Conservation (phyloP, 345 rosid species). For the Rhizophora mangle region DNA sequence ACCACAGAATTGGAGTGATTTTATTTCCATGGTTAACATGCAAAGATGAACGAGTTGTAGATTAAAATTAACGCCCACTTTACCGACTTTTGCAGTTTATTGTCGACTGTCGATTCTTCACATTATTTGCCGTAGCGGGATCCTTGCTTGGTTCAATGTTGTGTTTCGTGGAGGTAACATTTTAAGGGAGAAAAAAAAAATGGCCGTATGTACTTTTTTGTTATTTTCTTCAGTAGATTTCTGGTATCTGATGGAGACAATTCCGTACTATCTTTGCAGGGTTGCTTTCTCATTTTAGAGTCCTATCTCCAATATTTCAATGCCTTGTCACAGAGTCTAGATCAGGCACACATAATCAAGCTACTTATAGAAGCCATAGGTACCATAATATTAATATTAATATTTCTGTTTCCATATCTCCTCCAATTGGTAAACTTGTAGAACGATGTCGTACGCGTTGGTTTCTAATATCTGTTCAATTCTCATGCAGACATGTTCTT, state of each 20-base stretch:
- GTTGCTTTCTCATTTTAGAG: conserved; percentile 44
- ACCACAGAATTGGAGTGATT: no score
- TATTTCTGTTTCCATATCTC: background rate
- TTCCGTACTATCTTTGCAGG: conserved; percentile 34
- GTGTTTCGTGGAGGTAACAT: conserved; percentile 65
- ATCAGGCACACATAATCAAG: conserved; percentile 41
- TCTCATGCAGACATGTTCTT: conserved; percentile 57
- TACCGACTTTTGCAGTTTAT: conserved; percentile 39
- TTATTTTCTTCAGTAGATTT: background rate
- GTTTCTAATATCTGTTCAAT: background rate
- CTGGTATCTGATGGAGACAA: background rate
- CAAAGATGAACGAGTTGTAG: no score
- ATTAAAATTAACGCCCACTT: background rate
- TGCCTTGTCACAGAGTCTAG: conserved; percentile 30
- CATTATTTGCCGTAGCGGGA: conserved; percentile 63
- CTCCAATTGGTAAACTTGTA: background rate
- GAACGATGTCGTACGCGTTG: background rate
- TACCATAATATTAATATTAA: conserved; percentile 8
- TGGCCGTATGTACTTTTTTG: background rate
- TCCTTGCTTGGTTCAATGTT: conserved; percentile 59
- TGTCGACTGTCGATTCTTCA: conserved; percentile 64
- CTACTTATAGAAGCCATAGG: conserved; percentile 66
- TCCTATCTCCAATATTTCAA: conserved; percentile 51
- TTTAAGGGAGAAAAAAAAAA: background rate
- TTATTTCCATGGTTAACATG: no score